These are phyloP conservation scores for Pyrus betulifolia DNA, from an alignment of 306 rosid species.

Conservation along the genomic window DNA sequence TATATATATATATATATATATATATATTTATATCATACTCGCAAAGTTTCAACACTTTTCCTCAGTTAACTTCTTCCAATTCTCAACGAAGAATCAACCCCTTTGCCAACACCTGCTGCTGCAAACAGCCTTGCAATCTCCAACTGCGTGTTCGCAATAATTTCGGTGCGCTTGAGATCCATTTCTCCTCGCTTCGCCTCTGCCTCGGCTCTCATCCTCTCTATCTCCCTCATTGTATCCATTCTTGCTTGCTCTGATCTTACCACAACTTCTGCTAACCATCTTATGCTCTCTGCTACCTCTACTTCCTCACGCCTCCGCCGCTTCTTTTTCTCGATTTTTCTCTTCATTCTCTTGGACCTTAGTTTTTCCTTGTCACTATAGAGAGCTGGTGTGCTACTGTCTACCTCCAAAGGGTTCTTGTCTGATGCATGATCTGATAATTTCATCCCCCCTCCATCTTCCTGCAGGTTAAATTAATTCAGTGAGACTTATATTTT, in stretches of 20 bases:
- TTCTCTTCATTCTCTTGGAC: constrained; percentile 48
- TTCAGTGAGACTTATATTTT: background rate
- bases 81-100: constrained; percentile 80
- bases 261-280: constrained; percentile 86
- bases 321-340: constrained; percentile 25
- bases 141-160: constrained; percentile 84
- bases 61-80: constrained; percentile 71
- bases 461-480: constrained; percentile 41
- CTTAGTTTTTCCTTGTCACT: constrained; percentile 56
- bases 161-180: constrained; percentile 86
- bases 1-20: too few relatives aligned
- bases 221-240: constrained; percentile 86
- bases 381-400: constrained; percentile 83
- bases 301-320: constrained; percentile 38
- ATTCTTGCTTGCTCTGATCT: constrained; percentile 80
- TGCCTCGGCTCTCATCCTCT: constrained; percentile 86
- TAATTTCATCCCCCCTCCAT: constrained; percentile 42
- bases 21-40: background rate
- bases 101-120: constrained; percentile 47
- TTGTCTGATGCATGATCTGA: constrained; percentile 62
- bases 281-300: constrained; percentile 79
- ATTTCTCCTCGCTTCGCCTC: constrained; percentile 89
- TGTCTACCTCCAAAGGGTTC: constrained; percentile 62
- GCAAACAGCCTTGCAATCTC: constrained; percentile 95
- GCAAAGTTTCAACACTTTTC: background rate